phyloP scores from a whole-genome alignment of 2,329 filamentous ascomycete species.

The Aspergillus niger region DNA sequence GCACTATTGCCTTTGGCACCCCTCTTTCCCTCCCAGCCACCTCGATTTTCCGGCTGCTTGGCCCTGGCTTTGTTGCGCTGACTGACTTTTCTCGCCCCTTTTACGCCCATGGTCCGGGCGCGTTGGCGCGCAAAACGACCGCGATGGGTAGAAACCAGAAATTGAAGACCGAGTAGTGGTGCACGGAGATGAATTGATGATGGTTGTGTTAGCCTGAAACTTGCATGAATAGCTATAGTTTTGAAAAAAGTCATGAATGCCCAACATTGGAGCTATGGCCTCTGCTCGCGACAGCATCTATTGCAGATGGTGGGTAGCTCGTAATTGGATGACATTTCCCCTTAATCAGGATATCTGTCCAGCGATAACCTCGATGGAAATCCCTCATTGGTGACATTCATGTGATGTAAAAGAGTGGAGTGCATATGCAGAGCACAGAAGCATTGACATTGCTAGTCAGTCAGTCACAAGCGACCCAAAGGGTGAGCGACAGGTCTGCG shows the following conservation, averaged over 20 bases:
- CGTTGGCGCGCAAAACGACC: not conserved
- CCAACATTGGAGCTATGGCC: conserved; percentile 1
- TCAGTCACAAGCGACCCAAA: not conserved
- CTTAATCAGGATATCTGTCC: not conserved
- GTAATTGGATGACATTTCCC: not conserved
- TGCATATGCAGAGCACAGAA: not conserved
- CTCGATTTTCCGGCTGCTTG: not conserved
- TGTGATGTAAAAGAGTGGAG: not conserved
- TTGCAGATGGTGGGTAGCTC: not conserved
- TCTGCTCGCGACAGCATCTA: not conserved
- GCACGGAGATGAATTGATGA: not conserved
- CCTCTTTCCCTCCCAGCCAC: not conserved
- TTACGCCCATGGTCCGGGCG: not conserved
- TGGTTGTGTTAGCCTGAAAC: not conserved
- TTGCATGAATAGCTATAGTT: not conserved
- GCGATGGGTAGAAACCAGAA: not conserved
- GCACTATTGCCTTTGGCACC: not conserved
- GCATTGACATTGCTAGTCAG: not conserved
- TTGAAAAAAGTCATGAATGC: not conserved
- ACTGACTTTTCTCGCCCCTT: not conserved
- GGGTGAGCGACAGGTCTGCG: not conserved
- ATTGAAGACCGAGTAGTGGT: not conserved
- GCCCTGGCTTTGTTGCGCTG: not conserved
- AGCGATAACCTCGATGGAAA: not conserved
- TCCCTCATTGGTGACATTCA: not conserved